A percentile compares a stretch with the other conserved stretches of the same genome.
phyloP scores from a whole-genome alignment of 1,284 basidiomycete species.

The Rhodotorula sp. region DNA sequence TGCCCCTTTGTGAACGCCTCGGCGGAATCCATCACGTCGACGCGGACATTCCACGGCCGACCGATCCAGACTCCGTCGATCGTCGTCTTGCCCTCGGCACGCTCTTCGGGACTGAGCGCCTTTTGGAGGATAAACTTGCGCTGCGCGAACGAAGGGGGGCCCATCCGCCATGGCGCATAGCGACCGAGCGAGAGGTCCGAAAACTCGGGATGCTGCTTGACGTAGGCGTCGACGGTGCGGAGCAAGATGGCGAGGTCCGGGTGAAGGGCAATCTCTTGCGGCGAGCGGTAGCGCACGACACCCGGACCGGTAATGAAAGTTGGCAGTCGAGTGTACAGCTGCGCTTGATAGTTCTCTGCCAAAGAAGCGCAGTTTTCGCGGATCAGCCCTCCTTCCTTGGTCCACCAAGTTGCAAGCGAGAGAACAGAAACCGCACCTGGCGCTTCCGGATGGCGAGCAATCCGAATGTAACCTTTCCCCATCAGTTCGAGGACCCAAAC shows the following conservation, averaged over 20 bases:
- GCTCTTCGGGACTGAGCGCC: slow-evolving; percentile 49
- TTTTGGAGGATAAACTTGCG: slow-evolving; percentile 49
- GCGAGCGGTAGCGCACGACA: neutral
- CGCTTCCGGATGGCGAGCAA: slow-evolving; percentile 47
- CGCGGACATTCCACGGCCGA: slow-evolving; percentile 1
- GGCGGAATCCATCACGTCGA: slow-evolving; percentile 18
- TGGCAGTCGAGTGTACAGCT: neutral
- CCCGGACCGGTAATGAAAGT: neutral
- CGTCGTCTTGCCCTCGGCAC: slow-evolving; percentile 43
- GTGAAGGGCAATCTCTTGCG: slow-evolving; percentile 54
- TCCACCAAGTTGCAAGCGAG: too few relatives aligned
- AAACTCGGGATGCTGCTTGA: slow-evolving; percentile 50
- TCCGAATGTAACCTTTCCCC: slow-evolving; percentile 68
- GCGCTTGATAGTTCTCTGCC: slow-evolving; percentile 4
- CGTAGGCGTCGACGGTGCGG: slow-evolving; percentile 67
- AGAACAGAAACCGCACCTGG: neutral
- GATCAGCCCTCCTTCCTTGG: neutral
- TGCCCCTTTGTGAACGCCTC: slow-evolving; percentile 67
- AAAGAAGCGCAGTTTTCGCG: neutral
- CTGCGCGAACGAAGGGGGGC: neutral
- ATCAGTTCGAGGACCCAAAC: slow-evolving; percentile 77
- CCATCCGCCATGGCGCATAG: slow-evolving; percentile 54
- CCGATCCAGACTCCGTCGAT: slow-evolving; percentile 45
- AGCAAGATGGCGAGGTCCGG: slow-evolving; percentile 57
- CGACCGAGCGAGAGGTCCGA: slow-evolving; percentile 14